Conservation (phyloP, 164 flowering plant species). For the Magnolia sinica region DNA sequence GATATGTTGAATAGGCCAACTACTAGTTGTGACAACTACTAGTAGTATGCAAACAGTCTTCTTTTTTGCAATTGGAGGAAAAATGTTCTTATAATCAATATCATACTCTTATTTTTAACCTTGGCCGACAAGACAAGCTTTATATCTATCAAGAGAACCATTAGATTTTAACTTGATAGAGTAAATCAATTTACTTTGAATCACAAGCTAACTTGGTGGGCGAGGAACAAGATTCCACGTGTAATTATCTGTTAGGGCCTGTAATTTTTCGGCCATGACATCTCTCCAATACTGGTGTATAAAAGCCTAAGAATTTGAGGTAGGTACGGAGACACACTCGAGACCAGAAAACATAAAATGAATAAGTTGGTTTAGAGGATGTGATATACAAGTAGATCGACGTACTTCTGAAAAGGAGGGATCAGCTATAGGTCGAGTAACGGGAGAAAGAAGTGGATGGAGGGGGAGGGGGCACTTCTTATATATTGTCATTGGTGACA, state of each 20-base stretch:
- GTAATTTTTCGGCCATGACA: neutral
- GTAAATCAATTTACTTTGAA: neutral
- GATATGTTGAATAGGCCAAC: too few species aligned
- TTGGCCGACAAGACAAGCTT: too few species aligned
- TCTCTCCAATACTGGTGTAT: neutral
- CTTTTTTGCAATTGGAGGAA: too few species aligned
- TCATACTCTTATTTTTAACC: too few species aligned
- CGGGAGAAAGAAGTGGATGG: neutral
- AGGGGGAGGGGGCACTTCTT: neutral
- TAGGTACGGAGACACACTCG: neutral
- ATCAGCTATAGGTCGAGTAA: neutral
- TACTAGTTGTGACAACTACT: too few species aligned
- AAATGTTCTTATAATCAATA: too few species aligned
- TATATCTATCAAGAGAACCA: neutral
- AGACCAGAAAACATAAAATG: neutral
- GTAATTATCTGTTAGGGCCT: neutral
- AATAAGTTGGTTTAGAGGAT: neutral
- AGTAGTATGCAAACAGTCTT: too few species aligned
- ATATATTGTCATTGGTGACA: neutral
- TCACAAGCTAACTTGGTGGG: neutral
- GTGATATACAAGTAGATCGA: neutral
- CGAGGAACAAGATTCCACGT: neutral
- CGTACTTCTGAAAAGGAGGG: neutral
- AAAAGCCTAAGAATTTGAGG: neutral
- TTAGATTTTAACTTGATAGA: neutral